Base-by-base conservation (phyloP, 73 alveolate species). In the Uronychia binucleata region DNA sequence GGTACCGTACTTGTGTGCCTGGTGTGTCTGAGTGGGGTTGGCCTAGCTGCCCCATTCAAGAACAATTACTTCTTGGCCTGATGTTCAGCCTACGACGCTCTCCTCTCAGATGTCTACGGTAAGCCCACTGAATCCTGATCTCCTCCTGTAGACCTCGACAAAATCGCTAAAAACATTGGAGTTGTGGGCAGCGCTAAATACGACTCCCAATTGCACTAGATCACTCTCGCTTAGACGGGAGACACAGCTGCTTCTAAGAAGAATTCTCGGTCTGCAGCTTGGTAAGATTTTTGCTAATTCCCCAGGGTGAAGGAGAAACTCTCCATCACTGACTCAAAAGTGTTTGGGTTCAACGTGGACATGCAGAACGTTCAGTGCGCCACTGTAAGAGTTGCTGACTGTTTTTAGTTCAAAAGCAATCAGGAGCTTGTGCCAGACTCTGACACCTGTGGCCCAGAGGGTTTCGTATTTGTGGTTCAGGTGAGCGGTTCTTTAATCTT, bases 381-480 rank as follows among this genome's bases (percentile, higher is more conserved):
- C 5, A 19, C 5, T 5, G 67, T 46, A 46, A 46, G 67, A 46
- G n/a, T 19, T 19, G 5, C 5, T 46, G n/a, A 11, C 19, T 1
- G 30, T 28, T 30, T 75, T 30, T 1, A 75, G 32, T 75, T 75
- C 1, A 58, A 75, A 8, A 26, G 30, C 27, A 75, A 75, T 75
- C 1, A 28, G 5, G 5, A 26, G 1, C 30, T 26, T 5, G 81
- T 75, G 1, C 27, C 25, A 8, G 32, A 75, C 27, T 30, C 28
- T 5, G 32, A 75, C 57, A 28, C 25, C 28, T 75, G 81, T 27
- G 81, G 81, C 5, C 81, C 81, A 8, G 81, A 75, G 27, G 81
- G 81, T 5, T 75, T 75, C 27, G 81, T 58, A 5, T 75, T 75
- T 30, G 81, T 75, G 31, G 5, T 75, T 28, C 58, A 46, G 19